Conservation (phyloP, 2,329 filamentous ascomycete species). For the Triangularia setosa region DNA sequence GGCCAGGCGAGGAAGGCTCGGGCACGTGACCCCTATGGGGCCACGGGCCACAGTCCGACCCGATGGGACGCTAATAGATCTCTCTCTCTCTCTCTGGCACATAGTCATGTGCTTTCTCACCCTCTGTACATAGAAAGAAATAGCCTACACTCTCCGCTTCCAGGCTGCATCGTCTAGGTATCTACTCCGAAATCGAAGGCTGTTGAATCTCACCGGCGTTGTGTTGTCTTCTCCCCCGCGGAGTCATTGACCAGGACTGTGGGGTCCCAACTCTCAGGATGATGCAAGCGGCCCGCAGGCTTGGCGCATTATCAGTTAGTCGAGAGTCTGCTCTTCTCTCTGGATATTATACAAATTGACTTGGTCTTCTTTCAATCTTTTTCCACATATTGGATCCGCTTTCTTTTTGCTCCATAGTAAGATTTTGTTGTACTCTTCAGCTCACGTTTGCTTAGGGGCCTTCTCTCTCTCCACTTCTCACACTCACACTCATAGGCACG, state of each 20-base stretch:
- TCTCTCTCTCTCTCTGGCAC: too few relatives aligned
- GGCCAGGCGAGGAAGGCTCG: too few relatives aligned
- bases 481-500: background rate
- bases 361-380: background rate
- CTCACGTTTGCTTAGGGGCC: background rate
- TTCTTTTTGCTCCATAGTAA: background rate
- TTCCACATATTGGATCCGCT: background rate
- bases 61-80: too few relatives aligned
- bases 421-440: background rate
- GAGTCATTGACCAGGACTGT: background rate
- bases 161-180: too few relatives aligned
- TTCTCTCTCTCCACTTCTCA: background rate
- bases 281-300: background rate
- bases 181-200: background rate
- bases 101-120: too few relatives aligned
- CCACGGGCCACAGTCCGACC: too few relatives aligned
- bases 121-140: too few relatives aligned
- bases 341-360: too few relatives aligned
- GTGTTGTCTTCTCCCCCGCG: background rate
- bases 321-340: too few relatives aligned
- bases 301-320: background rate
- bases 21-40: too few relatives aligned
- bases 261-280: background rate
- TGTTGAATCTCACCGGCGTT: background rate
- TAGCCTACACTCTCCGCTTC: too few relatives aligned